Conservation (phyloP, 2,329 filamentous ascomycete species). For the Davidsoniella eucalypti region DNA sequence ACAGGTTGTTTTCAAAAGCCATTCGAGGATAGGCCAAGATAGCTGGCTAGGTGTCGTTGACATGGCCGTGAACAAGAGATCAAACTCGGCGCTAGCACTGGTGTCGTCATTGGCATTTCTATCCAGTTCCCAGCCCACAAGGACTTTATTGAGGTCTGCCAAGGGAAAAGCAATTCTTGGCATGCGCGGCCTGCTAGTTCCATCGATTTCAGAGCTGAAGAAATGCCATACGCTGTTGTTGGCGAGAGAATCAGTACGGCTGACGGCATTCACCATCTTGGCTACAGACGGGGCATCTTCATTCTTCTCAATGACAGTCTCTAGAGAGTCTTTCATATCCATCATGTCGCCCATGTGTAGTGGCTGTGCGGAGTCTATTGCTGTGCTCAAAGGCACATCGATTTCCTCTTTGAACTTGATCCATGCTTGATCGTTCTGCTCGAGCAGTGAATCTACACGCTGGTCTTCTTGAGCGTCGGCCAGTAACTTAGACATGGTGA, state of each 20-base stretch:
- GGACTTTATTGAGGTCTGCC: conserved; percentile 21
- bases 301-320: conserved; percentile 4
- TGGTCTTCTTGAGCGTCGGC: conserved; percentile 7
- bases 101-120: not conserved
- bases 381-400: not conserved
- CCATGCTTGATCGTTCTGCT: not conserved
- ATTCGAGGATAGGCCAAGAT: conserved; percentile 48
- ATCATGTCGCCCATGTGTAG: not conserved
- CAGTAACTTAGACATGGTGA: not conserved
- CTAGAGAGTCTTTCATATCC: conserved; percentile 5
- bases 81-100: not conserved
- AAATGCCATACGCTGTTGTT: conserved; percentile 6
- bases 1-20: conserved; percentile 46
- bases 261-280: conserved; percentile 11
- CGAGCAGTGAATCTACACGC: not conserved
- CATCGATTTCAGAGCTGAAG: not conserved
- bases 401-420: not conserved
- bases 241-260: not conserved
- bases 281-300: conserved; percentile 11
- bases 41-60: conserved; percentile 19
- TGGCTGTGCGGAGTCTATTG: not conserved
- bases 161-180: not conserved
- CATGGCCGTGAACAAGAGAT: not conserved
- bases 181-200: not conserved
- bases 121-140: conserved; percentile 20